These are phyloP conservation scores for Pyropia haitanensis DNA, from an alignment of 23 red algal genomes.

Conservation along the genomic window DNA sequence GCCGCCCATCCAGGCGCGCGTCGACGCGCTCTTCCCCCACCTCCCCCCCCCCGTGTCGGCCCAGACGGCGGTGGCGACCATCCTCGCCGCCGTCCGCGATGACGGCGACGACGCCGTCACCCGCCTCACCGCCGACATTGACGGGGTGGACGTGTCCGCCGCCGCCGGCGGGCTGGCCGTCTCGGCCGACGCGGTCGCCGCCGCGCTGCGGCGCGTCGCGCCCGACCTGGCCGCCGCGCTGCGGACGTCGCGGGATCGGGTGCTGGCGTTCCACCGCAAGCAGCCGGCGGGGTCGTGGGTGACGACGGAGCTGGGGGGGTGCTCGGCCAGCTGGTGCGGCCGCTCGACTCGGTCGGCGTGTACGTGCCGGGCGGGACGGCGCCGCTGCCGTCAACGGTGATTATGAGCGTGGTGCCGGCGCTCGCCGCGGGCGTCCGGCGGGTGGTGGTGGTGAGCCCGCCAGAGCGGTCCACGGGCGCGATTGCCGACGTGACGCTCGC, in stretches of 20 bases:
- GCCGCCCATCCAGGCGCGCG: conserved; percentile 33
- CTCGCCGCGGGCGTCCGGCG: conserved; percentile 65
- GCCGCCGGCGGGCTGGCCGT: conserved; percentile 14
- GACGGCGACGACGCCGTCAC: conserved; percentile 58
- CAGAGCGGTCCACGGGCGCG: conserved; percentile 16
- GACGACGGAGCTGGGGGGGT: conserved; percentile 70
- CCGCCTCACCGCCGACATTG: conserved; percentile 55
- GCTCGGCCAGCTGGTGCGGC: conserved; percentile 69
- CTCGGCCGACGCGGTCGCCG: conserved; percentile 9
- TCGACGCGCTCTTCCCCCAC: conserved; percentile 54
- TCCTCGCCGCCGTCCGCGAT: conserved; percentile 41
- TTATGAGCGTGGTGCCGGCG: conserved; percentile 87
- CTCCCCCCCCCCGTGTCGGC: conserved; percentile 60
- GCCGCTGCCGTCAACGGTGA: conserved; percentile 77
- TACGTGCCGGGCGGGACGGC: conserved; percentile 99
- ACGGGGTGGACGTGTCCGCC: conserved; percentile 46
- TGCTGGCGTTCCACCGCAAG: conserved; percentile 51
- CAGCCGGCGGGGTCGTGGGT: conserved; percentile 83
- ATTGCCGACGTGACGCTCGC: conserved; percentile 54
- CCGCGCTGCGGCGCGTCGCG: conserved; percentile 9
- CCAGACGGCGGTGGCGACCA: conserved; percentile 54
- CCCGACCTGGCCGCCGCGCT: conserved; percentile 29
- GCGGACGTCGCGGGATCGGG: conserved; percentile 42
- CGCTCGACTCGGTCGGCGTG: conserved; percentile 82
- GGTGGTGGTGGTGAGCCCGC: conserved; percentile 76